These are phyloP conservation scores for Agaricus sinodeliciosus DNA, from an alignment of 768 basidiomycete species.

Conservation along the genomic window DNA sequence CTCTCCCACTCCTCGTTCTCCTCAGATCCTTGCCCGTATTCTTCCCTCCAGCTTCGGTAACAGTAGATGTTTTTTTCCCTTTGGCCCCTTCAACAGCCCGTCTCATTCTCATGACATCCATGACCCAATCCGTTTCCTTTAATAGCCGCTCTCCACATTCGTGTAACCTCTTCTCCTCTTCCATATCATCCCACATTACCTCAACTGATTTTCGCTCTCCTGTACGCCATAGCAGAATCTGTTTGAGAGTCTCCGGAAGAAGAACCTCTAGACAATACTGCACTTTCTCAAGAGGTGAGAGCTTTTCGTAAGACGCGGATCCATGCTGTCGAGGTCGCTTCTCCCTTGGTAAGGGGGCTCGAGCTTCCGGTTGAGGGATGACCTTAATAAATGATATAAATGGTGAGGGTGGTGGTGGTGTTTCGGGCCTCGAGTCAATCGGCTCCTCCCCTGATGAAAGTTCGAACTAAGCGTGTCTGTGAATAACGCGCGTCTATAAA, in stretches of 20 bases:
- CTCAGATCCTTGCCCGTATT: slow-evolving; percentile 8
- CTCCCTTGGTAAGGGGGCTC: neutral
- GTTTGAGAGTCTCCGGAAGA: slow-evolving; percentile 63
- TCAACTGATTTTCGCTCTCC: slow-evolving; percentile 46
- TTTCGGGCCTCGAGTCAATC: neutral
- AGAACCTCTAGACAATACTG: slow-evolving; percentile 72
- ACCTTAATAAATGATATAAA: neutral
- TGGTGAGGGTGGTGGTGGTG: neutral
- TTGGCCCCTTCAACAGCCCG: slow-evolving; percentile 16
- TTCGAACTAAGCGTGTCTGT: neutral
- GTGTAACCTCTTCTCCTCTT: slow-evolving; percentile 53
- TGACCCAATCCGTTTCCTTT: slow-evolving; percentile 62
- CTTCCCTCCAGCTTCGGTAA: neutral
- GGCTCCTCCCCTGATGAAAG: neutral
- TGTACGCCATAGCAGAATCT: slow-evolving; percentile 67
- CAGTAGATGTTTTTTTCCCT: slow-evolving; percentile 10
- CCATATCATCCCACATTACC: slow-evolving; percentile 33
- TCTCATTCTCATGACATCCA: slow-evolving; percentile 47
- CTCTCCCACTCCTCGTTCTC: slow-evolving; percentile 7
- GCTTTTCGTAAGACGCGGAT: slow-evolving; percentile 15
- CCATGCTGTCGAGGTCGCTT: slow-evolving; percentile 11
- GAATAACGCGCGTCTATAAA: neutral
- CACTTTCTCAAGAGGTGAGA: slow-evolving; percentile 35
- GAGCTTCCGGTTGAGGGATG: neutral
- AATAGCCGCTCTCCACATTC: slow-evolving; percentile 39